These are phyloP conservation scores for Sporisorium scitamineum DNA, from an alignment of 1,284 basidiomycete genomes.

Conservation along the genomic window DNA sequence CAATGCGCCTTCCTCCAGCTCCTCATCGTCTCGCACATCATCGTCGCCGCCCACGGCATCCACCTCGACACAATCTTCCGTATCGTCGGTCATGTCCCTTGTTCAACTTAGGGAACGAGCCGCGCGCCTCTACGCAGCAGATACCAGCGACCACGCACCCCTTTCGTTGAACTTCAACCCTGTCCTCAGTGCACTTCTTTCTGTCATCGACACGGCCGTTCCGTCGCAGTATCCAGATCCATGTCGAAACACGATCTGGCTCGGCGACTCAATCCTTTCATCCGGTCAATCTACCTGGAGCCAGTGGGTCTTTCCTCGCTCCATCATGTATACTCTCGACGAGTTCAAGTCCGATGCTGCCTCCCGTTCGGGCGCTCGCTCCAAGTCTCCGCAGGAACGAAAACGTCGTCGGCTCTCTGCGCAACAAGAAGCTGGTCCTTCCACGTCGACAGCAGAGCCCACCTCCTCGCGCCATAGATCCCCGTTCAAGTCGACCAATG, in stretches of 20 bases:
- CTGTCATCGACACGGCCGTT: constrained; percentile 37
- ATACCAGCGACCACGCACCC: constrained; percentile 15
- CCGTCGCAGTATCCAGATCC: constrained; percentile 1
- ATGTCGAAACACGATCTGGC: constrained; percentile 36
- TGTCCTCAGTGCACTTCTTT: constrained; percentile 37
- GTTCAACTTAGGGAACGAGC: constrained; percentile 47
- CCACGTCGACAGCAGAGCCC: background rate
- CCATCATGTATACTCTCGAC: constrained; percentile 26
- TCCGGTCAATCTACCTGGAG: constrained; percentile 36
- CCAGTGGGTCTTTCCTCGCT: constrained; percentile 45
- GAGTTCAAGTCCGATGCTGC: constrained; percentile 22
- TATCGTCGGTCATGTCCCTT: constrained; percentile 34
- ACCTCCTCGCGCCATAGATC: constrained; percentile 19
- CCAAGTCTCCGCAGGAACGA: constrained; percentile 14
- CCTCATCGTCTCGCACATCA: constrained; percentile 5
- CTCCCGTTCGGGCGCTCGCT: background rate
- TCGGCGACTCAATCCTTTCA: constrained; percentile 24
- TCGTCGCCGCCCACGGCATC: background rate
- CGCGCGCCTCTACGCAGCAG: constrained; percentile 20
- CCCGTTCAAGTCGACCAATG: constrained; percentile 10
- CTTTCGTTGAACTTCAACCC: constrained; percentile 36
- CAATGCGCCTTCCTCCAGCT: constrained; percentile 8
- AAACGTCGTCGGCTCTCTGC: constrained; percentile 34
- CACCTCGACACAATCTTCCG: background rate
- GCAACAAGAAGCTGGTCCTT: background rate